Percentiles rank a stretch among this genome's conserved stretches.
These are phyloP conservation scores for Pachyrhizus erosus DNA, from an alignment of 306 rosid genomes.

Conservation along the genomic window DNA sequence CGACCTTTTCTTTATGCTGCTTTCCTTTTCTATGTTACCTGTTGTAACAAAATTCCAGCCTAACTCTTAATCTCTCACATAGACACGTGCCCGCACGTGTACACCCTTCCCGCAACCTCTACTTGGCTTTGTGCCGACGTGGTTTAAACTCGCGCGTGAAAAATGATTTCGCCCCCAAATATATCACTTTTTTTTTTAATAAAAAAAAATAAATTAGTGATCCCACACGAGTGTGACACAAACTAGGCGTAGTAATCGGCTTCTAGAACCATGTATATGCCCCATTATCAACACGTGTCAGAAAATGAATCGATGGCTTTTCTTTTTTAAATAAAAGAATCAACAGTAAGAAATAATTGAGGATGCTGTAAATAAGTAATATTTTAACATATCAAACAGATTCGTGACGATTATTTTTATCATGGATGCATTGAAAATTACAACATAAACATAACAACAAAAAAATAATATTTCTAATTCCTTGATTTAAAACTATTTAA, in stretches of 20 bases:
- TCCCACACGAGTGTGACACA: neutral
- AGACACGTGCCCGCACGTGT: constrained; percentile 66
- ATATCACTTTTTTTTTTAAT: neutral
- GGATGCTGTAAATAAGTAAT: neutral
- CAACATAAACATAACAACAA: too few relatives aligned
- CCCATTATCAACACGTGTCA: neutral
- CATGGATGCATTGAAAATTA: too few relatives aligned
- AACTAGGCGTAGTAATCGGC: neutral
- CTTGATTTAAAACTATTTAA: neutral
- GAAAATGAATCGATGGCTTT: neutral
- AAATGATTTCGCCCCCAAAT: constrained; percentile 35
- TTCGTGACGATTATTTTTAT: neutral
- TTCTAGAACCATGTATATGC: neutral
- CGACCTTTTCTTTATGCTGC: constrained; percentile 1
- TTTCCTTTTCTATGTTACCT: constrained; percentile 34
- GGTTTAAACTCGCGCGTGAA: constrained; percentile 58
- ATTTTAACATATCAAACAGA: neutral
- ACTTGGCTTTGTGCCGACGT: constrained; percentile 47
- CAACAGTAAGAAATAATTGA: neutral
- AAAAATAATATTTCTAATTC: neutral
- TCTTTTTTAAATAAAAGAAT: neutral
- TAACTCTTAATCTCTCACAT: constrained; percentile 58
- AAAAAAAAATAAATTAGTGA: neutral
- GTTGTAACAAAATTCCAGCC: constrained; percentile 61
- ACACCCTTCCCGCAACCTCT: constrained; percentile 30